Evolutionary conservation across 768 basidiomycete genomes (phyloP).

Genomic region (Hortiboletus campestris): DNA sequence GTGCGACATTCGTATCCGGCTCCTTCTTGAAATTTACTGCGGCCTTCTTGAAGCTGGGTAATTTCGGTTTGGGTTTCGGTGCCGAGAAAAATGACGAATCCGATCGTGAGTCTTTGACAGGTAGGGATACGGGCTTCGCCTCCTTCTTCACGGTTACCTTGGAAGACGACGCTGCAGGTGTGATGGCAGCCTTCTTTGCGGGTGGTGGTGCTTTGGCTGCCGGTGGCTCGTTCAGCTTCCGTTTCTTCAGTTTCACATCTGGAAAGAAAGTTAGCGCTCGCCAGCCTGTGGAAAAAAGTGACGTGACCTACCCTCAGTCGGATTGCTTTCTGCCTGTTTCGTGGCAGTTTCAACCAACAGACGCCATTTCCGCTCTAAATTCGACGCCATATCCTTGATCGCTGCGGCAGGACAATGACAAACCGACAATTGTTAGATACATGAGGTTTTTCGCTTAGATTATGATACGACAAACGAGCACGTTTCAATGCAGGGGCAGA

Average conservation of each 20-base stretch:
- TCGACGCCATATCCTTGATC: conserved; percentile 91
- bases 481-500: conserved; percentile 27
- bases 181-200: conserved; percentile 62
- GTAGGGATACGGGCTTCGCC: conserved; percentile 30
- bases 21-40: conserved; percentile 51
- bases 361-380: conserved; percentile 84
- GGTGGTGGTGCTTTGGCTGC: conserved; percentile 51
- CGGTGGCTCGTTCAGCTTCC: conserved; percentile 59
- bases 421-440: conserved; percentile 66
- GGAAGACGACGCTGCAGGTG: conserved; percentile 20
- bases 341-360: conserved; percentile 53
- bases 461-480: conserved; percentile 32
- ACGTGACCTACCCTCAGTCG: conserved; percentile 72
- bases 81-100: conserved; percentile 89
- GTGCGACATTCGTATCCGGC: conserved; percentile 58
- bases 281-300: conserved; percentile 35
- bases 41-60: conserved; percentile 86
- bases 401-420: conserved; percentile 53
- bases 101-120: conserved; percentile 74
- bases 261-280: conserved; percentile 23
- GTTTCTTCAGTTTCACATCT: conserved; percentile 70
- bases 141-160: conserved; percentile 58
- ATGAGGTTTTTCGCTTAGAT: conserved; percentile 36
- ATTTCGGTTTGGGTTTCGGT: conserved; percentile 78
- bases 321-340: conserved; percentile 42